Evolutionary conservation across 225 moss, liverwort and hornwort genomes (phyloP).

Genomic region (Physcomitrium patens): DNA sequence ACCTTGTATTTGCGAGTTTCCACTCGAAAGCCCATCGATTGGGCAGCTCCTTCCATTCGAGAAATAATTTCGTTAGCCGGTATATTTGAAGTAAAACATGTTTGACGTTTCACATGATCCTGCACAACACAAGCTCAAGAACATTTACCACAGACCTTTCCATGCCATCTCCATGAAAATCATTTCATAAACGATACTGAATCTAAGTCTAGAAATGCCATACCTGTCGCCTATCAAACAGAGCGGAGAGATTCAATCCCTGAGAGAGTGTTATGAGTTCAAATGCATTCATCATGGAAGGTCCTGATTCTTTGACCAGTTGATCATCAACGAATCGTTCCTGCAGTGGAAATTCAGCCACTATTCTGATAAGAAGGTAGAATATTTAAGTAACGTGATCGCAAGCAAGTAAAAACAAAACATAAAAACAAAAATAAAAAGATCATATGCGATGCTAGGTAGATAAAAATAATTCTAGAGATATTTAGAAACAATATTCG

Average conservation of each 20-base stretch:
- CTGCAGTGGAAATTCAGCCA: slow-evolving; percentile 20
- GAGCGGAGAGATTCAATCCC: slow-evolving; percentile 81
- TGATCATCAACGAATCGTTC: slow-evolving; percentile 36
- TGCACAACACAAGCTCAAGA: slow-evolving; percentile 32
- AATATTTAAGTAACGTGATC: not conserved
- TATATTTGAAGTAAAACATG: slow-evolving; percentile 73
- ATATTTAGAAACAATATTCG: no score
- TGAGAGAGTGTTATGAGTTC: slow-evolving; percentile 87
- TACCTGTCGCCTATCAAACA: slow-evolving; percentile 83
- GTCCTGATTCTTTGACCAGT: slow-evolving; percentile 42
- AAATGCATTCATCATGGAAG: slow-evolving; percentile 91
- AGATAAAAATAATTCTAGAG: no score
- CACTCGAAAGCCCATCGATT: slow-evolving; percentile 57
- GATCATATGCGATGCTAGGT: no score
- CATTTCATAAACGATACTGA: not conserved
- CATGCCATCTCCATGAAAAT: not conserved
- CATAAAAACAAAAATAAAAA: no score
- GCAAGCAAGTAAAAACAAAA: not conserved
- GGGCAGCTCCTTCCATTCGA: slow-evolving; percentile 57
- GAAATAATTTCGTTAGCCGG: slow-evolving; percentile 73
- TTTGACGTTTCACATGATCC: slow-evolving; percentile 87
- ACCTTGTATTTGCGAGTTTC: slow-evolving; percentile 79
- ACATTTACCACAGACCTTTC: not conserved
- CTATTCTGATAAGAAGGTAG: not conserved
- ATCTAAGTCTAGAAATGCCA: not conserved